These are phyloP conservation scores for Cladobotryum mycophilum DNA, from an alignment of 2,329 filamentous ascomycete species.

Conservation along the genomic window DNA sequence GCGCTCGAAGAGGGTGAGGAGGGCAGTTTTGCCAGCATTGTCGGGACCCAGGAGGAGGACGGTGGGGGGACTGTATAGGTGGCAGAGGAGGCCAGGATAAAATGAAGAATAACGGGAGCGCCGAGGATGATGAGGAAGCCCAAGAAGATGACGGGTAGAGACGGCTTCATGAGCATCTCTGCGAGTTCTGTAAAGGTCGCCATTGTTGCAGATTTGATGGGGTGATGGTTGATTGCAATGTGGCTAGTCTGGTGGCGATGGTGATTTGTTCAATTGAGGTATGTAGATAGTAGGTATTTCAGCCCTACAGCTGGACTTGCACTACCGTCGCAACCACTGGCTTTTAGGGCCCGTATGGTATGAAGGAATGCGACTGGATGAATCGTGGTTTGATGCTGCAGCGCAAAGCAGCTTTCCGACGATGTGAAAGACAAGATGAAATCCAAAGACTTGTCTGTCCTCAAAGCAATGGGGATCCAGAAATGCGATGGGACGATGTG, in stretches of 20 bases:
- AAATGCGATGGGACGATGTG: too few species aligned
- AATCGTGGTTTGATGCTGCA: too few species aligned
- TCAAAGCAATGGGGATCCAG: too few species aligned
- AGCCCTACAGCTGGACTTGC: too few species aligned
- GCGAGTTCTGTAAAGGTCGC: conserved; percentile 34
- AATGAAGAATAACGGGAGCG: conserved; percentile 72
- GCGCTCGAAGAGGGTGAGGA: conserved; percentile 68
- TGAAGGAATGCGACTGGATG: background rate
- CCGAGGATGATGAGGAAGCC: conserved; percentile 65
- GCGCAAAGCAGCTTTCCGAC: too few species aligned
- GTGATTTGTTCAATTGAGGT: too few species aligned
- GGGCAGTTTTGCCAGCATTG: conserved; percentile 79
- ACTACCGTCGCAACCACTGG: too few species aligned
- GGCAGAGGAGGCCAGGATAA: conserved; percentile 61
- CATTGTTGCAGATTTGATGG: conserved; percentile 25
- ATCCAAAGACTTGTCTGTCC: too few species aligned
- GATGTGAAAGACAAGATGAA: too few species aligned
- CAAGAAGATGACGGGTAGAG: conserved; percentile 55
- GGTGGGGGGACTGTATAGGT: conserved; percentile 64
- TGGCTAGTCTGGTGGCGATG: too few species aligned
- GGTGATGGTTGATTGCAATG: background rate
- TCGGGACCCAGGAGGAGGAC: conserved; percentile 78
- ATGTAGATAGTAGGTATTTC: too few species aligned
- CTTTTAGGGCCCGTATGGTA: background rate
- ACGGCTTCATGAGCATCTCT: conserved; percentile 54